phyloP scores from a whole-genome alignment of 2,329 filamentous ascomycete genomes.

The Cytospora mali region DNA sequence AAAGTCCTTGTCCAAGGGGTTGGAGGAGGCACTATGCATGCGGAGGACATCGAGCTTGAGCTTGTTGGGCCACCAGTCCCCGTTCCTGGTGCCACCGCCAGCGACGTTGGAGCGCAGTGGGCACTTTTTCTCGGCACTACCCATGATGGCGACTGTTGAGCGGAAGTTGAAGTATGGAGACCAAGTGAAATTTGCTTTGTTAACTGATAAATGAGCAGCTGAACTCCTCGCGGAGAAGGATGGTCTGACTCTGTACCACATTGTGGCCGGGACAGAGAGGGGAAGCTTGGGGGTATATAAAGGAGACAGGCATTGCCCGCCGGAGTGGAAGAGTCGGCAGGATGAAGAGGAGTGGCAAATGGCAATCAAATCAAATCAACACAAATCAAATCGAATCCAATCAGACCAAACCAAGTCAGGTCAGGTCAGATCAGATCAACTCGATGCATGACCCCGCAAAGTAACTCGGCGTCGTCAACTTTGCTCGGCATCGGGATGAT shows the following conservation, averaged over 20 bases:
- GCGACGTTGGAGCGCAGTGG: conserved; percentile 42
- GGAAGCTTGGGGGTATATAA: conserved; percentile 3
- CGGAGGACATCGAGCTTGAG: conserved; percentile 72
- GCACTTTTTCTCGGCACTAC: conserved; percentile 23
- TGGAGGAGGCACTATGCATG: conserved; percentile 65
- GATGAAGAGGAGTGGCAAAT: neutral
- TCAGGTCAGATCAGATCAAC: neutral
- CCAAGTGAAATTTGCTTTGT: neutral
- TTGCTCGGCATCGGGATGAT: neutral
- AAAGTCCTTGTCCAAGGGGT: conserved; percentile 67
- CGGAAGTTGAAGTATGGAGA: neutral
- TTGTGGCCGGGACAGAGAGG: neutral
- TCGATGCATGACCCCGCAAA: neutral
- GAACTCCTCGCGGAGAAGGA: neutral
- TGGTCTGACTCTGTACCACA: conserved; percentile 1
- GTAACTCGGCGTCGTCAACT: neutral
- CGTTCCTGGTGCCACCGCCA: conserved; percentile 68
- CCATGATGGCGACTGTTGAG: conserved; percentile 19
- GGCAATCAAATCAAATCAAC: neutral
- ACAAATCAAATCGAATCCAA: neutral
- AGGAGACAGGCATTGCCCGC: neutral
- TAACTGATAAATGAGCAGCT: neutral
- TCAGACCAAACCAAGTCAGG: neutral
- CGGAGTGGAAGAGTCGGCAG: neutral
- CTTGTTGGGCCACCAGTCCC: conserved; percentile 74